Conservation (phyloP, 108 stramenopile genomes). For the Poteriospumella lacustris region DNA sequence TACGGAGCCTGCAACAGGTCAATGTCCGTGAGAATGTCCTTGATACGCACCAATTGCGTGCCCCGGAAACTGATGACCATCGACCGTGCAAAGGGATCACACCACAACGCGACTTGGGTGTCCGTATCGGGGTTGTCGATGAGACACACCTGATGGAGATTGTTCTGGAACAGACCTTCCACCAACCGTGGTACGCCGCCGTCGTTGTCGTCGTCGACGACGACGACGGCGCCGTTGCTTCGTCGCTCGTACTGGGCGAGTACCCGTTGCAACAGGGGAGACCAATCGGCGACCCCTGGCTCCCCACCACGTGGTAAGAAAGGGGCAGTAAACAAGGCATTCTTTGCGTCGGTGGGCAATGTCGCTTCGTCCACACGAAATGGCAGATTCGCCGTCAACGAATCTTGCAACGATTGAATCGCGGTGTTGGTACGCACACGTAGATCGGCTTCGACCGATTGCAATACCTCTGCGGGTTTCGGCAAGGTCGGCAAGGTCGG, state of each 20-base stretch:
- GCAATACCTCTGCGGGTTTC: too few species aligned
- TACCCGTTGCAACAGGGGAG: neutral
- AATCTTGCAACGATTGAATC: too few species aligned
- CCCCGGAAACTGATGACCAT: neutral
- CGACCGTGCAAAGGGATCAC: neutral
- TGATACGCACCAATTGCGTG: neutral
- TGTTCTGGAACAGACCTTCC: neutral
- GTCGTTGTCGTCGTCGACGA: neutral
- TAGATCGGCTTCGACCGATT: too few species aligned
- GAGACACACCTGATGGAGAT: neutral
- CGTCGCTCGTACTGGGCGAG: too few species aligned
- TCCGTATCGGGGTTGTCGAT: constrained; percentile 3
- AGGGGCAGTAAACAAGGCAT: neutral
- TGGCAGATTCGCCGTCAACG: too few species aligned
- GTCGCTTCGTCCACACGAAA: too few species aligned
- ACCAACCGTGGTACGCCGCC: neutral
- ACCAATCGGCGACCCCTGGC: neutral
- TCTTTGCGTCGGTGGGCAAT: too few species aligned
- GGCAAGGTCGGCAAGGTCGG: too few species aligned
- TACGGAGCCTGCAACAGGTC: neutral
- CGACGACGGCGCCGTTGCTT: too few species aligned
- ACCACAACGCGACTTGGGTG: neutral
- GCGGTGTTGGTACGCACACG: too few species aligned
- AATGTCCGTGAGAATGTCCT: neutral
- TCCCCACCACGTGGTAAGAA: neutral